These are phyloP conservation scores for Metarhizium humberi DNA, from an alignment of 2,329 filamentous ascomycete species.

Conservation along the genomic window DNA sequence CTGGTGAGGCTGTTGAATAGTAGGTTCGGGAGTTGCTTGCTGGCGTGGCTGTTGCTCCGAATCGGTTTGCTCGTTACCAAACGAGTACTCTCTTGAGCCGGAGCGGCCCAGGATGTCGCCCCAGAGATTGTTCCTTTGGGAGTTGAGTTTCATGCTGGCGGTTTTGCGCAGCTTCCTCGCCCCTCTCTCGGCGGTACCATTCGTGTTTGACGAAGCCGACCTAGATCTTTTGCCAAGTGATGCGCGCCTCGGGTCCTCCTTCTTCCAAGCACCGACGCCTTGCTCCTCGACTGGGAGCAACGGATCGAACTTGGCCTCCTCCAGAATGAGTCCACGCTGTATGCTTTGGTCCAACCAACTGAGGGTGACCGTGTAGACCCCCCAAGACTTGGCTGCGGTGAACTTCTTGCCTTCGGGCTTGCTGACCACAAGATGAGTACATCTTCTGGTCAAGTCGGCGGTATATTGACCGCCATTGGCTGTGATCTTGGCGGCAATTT, in stretches of 20 bases:
- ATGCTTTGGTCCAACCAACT: slow-evolving; percentile 83
- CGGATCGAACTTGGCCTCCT: slow-evolving; percentile 79
- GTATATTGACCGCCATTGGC: slow-evolving; percentile 75
- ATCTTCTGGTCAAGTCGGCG: slow-evolving; percentile 74
- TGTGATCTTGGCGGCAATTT: slow-evolving; percentile 58
- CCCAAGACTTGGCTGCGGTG: slow-evolving; percentile 75
- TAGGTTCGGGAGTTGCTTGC: slow-evolving; percentile 6
- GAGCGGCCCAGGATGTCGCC: slow-evolving; percentile 64
- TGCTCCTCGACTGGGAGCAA: slow-evolving; percentile 58
- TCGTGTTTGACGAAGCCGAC: slow-evolving; percentile 32
- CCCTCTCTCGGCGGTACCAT: slow-evolving; percentile 40
- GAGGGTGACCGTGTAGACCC: slow-evolving; percentile 65
- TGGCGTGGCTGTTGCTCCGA: slow-evolving; percentile 4
- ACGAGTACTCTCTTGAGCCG: slow-evolving; percentile 24
- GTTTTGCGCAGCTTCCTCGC: slow-evolving; percentile 79
- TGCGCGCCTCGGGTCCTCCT: slow-evolving; percentile 34
- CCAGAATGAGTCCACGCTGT: slow-evolving; percentile 79
- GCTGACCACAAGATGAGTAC: slow-evolving; percentile 80
- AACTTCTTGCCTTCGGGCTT: slow-evolving; percentile 83
- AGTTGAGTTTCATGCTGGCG: slow-evolving; percentile 73
- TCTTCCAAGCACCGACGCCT: slow-evolving; percentile 67
- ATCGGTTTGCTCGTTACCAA: slow-evolving; percentile 15
- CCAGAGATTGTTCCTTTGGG: slow-evolving; percentile 80
- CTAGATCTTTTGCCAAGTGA: slow-evolving; percentile 51
- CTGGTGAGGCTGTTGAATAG: slow-evolving; percentile 3